Percentiles rank a stretch among this genome's conserved stretches.
Evolutionary conservation across 305 asterid species (phyloP).

Genomic region (Lippia alba): DNA sequence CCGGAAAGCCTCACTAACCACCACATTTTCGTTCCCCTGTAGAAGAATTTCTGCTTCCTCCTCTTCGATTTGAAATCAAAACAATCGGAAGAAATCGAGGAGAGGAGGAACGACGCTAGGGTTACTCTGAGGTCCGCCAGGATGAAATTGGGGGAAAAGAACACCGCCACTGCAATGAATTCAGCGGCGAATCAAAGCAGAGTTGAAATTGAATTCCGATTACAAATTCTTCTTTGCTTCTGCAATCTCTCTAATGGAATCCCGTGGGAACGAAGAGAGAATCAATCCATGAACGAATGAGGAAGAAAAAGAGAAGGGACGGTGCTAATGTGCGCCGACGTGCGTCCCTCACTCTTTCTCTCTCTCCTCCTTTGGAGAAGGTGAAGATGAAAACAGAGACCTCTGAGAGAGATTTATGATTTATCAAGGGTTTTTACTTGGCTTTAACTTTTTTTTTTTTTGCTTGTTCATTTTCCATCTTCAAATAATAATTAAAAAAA

Average conservation of each 20-base stretch:
- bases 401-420: slow-evolving; percentile 15
- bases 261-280: slow-evolving; percentile 44
- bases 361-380: slow-evolving; percentile 37
- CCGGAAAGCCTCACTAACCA: slow-evolving; percentile 77
- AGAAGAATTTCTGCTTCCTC: slow-evolving; percentile 41
- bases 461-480: slow-evolving; percentile 23
- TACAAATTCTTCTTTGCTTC: slow-evolving; percentile 31
- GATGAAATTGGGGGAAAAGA: slow-evolving; percentile 17
- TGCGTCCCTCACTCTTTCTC: slow-evolving; percentile 41
- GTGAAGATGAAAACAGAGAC: slow-evolving; percentile 30
- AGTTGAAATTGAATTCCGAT: slow-evolving; percentile 2
- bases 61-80: slow-evolving; percentile 48
- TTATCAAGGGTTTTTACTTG: not conserved
- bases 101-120: slow-evolving; percentile 62
- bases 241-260: slow-evolving; percentile 33
- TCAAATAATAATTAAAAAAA: not conserved
- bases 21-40: slow-evolving; percentile 52
- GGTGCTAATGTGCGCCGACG: slow-evolving; percentile 41
- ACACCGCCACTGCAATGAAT: slow-evolving; percentile 2
- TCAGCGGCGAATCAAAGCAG: not conserved
- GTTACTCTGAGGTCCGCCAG: slow-evolving; percentile 78
- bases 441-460: not conserved
- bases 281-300: slow-evolving; percentile 31
- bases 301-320: slow-evolving; percentile 31
- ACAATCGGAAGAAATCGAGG: slow-evolving; percentile 42